phyloP scores from a whole-genome alignment of 768 basidiomycete genomes.

The Mycena pura region DNA sequence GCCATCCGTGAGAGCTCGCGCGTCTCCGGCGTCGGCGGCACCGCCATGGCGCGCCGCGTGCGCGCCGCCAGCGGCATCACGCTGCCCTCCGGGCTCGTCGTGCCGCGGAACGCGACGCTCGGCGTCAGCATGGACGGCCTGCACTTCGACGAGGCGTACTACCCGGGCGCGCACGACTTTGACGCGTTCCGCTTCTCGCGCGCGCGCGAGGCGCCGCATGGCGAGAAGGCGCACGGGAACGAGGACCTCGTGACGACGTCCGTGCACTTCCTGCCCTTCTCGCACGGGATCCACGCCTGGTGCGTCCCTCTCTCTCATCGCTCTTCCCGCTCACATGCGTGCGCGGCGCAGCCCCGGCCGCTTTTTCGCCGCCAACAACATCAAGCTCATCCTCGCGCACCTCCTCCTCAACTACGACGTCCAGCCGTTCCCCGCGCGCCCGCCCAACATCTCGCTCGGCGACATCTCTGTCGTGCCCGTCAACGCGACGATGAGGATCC shows the following conservation, averaged over 20 bases:
- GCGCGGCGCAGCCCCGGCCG: conserved; percentile 12
- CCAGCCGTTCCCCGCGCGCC: neutral
- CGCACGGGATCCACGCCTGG: conserved; percentile 17
- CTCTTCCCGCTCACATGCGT: neutral
- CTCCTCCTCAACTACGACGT: conserved; percentile 11
- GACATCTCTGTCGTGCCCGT: too few species aligned
- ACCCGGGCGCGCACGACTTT: conserved; percentile 1
- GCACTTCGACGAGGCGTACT: conserved; percentile 22
- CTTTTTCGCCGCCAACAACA: conserved; percentile 10
- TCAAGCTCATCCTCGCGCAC: conserved; percentile 13
- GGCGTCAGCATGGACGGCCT: conserved; percentile 23
- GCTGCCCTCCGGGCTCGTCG: conserved; percentile 21
- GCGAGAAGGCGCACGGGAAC: conserved; percentile 18
- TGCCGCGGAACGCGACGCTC: conserved; percentile 15
- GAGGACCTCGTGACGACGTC: conserved; percentile 21
- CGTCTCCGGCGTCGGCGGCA: conserved; percentile 18
- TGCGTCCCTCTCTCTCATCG: neutral
- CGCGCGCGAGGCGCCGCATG: conserved; percentile 6
- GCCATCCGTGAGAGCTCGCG: conserved; percentile 24
- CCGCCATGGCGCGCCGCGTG: conserved; percentile 15
- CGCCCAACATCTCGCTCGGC: too few species aligned
- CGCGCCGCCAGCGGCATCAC: conserved; percentile 1
- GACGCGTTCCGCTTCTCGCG: conserved; percentile 25
- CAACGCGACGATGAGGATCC: too few species aligned
- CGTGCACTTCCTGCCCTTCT: conserved; percentile 14